Evolutionary conservation across 2,329 filamentous ascomycete species (phyloP).

Genomic region (Ascochyta clinopodiicola): DNA sequence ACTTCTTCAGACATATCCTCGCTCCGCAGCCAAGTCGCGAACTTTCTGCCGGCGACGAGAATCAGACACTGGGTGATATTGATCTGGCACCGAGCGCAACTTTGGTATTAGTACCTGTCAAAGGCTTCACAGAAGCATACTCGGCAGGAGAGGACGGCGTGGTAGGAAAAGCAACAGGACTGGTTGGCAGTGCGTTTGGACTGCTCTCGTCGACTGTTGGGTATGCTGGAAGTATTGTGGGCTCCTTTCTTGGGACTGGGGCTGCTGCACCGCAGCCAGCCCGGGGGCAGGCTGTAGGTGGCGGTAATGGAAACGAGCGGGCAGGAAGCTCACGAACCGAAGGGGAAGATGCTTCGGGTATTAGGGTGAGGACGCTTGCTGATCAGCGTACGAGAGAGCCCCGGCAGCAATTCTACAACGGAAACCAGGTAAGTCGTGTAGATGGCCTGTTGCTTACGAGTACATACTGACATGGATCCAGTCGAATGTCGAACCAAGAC

Average conservation of each 20-base stretch:
- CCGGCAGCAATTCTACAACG: conserved; percentile 82
- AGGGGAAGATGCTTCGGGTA: conserved; percentile 26
- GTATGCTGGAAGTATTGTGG: conserved; percentile 41
- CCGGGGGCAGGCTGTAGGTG: conserved; percentile 18
- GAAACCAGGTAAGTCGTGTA: conserved; percentile 74
- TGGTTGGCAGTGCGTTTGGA: conserved; percentile 44
- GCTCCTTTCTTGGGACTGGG: conserved; percentile 36
- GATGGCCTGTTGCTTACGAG: no score
- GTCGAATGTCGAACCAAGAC: conserved; percentile 11
- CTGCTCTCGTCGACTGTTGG: conserved; percentile 45
- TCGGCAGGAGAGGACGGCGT: conserved; percentile 42
- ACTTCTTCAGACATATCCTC: conserved; percentile 83
- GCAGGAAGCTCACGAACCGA: conserved; percentile 18
- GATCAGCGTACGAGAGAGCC: conserved; percentile 59
- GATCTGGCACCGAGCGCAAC: conserved; percentile 81
- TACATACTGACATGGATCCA: background rate
- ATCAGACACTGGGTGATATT: conserved; percentile 69
- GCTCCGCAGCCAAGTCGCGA: conserved; percentile 77
- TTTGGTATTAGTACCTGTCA: conserved; percentile 77
- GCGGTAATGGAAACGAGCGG: conserved; percentile 18
- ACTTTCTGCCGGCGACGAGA: conserved; percentile 78
- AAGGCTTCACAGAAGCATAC: conserved; percentile 67
- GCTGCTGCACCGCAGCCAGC: conserved; percentile 9
- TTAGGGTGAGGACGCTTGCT: conserved; percentile 53
- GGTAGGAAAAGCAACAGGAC: conserved; percentile 39